Base-by-base conservation (phyloP, 257 asterid genomes). In the Cruciata laevipes region DNA sequence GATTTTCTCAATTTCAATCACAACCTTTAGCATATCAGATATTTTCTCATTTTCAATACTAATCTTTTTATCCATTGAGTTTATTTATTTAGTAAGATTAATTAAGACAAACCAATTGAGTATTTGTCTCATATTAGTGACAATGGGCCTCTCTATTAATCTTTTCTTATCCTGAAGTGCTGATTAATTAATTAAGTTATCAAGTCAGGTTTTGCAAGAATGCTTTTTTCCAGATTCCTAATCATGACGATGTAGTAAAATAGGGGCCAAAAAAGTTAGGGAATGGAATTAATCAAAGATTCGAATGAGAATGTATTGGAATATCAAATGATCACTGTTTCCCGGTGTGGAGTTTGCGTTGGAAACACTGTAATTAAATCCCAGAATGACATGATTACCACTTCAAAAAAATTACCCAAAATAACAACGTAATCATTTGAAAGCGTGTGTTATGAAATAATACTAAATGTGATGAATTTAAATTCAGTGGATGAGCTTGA, bases 241-340 rank as follows among this genome's bases (percentile, higher is more conserved):
- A 58, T 70, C n/a, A 27, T 27, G 40, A 31, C 14, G 62, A 23
- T 25, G 24, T 71, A 24, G 56, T 38, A 27, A 42, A 60, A 6
- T 38, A 32, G 51, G 65, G 64, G 70, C 24, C 58, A 20, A 68
- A 51, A 69, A 63, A 40, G 60, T 32, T 5, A n/a, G 31, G 7
- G 16, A 62, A 71, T 79, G 84, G 75, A 12, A 51, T 30, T 78
- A 78, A 74, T 82, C 87, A 76, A 80, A 72, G 37, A 49, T 37
- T 68, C 74, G 80, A 74, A 72, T 75, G 72, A 82, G 68, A 74
- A 73, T 31, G 63, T 24, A 49, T 32, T 59, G 76, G 76, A 17
- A 68, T 47, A 76, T 33, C 49, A 61, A 68, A 49, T 3, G n/a
- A 23, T 7, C 24, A 62, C 38, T 35, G 44, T 6, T 13, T 51